These are phyloP conservation scores for Xylaria scruposa DNA, from an alignment of 495 filamentous ascomycete species.

Conservation along the genomic window DNA sequence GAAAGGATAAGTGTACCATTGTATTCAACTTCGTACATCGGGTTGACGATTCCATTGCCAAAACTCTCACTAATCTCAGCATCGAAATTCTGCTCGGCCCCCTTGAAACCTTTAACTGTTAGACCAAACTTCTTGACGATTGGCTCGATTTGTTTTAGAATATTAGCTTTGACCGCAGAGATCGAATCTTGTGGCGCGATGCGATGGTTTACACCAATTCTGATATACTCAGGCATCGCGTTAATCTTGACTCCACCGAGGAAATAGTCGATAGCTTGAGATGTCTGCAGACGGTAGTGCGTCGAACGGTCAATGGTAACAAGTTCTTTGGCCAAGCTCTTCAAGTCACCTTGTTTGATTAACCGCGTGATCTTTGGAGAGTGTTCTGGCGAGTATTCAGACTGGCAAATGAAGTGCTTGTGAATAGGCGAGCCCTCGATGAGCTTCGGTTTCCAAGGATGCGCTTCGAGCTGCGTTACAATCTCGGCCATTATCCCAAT, in stretches of 20 bases:
- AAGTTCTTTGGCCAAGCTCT: slow-evolving; percentile 64
- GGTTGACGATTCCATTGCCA: slow-evolving; percentile 47
- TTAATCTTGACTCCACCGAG: slow-evolving; percentile 63
- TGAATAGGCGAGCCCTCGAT: slow-evolving; percentile 46
- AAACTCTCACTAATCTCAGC: slow-evolving; percentile 31
- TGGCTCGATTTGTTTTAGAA: slow-evolving; percentile 55
- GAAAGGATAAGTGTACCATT: slow-evolving; percentile 57
- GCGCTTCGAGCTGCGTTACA: slow-evolving; percentile 63
- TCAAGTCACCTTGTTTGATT: slow-evolving; percentile 58
- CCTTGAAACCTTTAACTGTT: slow-evolving; percentile 53
- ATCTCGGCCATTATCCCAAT: slow-evolving; percentile 70
- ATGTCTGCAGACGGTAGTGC: slow-evolving; percentile 69
- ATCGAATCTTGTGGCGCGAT: slow-evolving; percentile 66
- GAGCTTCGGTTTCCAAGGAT: slow-evolving; percentile 57
- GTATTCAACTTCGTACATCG: slow-evolving; percentile 61
- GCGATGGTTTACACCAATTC: slow-evolving; percentile 67
- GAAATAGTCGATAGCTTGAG: slow-evolving; percentile 55
- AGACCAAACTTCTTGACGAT: slow-evolving; percentile 63
- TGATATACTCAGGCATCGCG: slow-evolving; percentile 68
- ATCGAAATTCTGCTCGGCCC: slow-evolving; percentile 50
- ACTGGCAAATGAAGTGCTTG: slow-evolving; percentile 60
- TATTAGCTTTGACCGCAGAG: slow-evolving; percentile 54
- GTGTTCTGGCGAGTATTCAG: slow-evolving; percentile 39
- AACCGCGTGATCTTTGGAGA: slow-evolving; percentile 42
- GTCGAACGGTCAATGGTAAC: slow-evolving; percentile 53